Percentiles rank a stretch among this genome's conserved stretches.
Conservation (phyloP, 2,329 filamentous ascomycete species). For the Fusarium globosum region DNA sequence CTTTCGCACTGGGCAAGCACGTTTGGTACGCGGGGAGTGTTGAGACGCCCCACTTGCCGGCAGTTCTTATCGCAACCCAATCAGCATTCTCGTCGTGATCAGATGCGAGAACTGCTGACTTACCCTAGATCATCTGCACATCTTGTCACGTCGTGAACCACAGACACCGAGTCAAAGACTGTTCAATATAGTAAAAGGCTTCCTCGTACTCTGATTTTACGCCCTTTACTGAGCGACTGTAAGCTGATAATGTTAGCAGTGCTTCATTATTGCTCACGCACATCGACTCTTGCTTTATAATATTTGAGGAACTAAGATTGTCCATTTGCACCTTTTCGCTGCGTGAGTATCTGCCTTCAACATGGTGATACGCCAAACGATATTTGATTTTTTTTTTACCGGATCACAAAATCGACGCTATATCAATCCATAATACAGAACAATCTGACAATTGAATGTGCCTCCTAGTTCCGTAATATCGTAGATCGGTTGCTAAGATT, state of each 20-base stretch:
- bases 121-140: background rate
- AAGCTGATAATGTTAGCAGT: accelerated
- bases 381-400: too few species aligned
- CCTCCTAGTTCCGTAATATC: too few species aligned
- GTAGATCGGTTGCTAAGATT: too few species aligned
- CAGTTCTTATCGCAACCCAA: constrained; percentile 5
- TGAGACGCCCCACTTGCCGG: background rate
- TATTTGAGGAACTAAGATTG: too few species aligned
- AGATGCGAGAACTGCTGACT: accelerated
- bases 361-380: too few species aligned
- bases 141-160: background rate
- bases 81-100: background rate
- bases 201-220: too few species aligned
- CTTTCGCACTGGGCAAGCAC: constrained; percentile 6
- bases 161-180: accelerated
- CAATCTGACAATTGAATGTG: too few species aligned
- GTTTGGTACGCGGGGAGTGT: background rate
- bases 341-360: too few species aligned
- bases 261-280: background rate
- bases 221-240: accelerated
- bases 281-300: background rate
- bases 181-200: accelerated
- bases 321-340: too few species aligned
- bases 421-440: too few species aligned
- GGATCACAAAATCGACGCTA: too few species aligned